Evolutionary conservation across 179 eudicot species (phyloP).

Genomic region (Silene vulgaris): DNA sequence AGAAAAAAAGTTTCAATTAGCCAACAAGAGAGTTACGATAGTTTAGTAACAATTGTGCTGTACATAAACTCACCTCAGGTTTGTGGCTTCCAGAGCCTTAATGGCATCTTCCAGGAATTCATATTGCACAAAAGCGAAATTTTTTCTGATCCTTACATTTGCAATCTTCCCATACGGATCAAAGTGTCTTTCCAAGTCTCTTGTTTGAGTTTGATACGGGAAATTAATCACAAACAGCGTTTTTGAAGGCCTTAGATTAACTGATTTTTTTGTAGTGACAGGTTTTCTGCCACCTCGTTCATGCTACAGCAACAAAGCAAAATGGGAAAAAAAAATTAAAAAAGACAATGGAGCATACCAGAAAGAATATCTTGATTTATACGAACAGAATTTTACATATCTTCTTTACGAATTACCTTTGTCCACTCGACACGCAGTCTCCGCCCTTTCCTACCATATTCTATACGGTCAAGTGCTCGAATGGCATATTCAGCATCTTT

Average conservation of each 20-base stretch:
- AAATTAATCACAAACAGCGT: constrained; percentile 76
- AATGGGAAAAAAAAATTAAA: background rate
- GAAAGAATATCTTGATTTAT: background rate
- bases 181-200: constrained; percentile 70
- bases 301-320: constrained; percentile 40
- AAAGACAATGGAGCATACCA: background rate
- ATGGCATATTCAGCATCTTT: constrained; percentile 83
- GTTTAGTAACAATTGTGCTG: background rate
- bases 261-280: constrained; percentile 42
- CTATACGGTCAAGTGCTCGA: constrained; percentile 55
- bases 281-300: constrained; percentile 49
- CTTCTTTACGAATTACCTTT: constrained; percentile 45
- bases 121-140: constrained; percentile 66
- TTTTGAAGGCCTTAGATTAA: constrained; percentile 54
- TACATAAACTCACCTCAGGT: constrained; percentile 43
- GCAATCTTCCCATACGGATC: constrained; percentile 64
- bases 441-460: constrained; percentile 77
- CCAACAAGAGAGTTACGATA: too few species aligned
- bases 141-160: constrained; percentile 69
- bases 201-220: constrained; percentile 52
- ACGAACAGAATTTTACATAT: background rate
- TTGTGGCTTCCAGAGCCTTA: constrained; percentile 64
- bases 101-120: constrained; percentile 71
- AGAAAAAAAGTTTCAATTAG: background rate
- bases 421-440: constrained; percentile 89